Evolutionary conservation across 768 basidiomycete species (phyloP).

Genomic region (Gymnopilus dilepis): DNA sequence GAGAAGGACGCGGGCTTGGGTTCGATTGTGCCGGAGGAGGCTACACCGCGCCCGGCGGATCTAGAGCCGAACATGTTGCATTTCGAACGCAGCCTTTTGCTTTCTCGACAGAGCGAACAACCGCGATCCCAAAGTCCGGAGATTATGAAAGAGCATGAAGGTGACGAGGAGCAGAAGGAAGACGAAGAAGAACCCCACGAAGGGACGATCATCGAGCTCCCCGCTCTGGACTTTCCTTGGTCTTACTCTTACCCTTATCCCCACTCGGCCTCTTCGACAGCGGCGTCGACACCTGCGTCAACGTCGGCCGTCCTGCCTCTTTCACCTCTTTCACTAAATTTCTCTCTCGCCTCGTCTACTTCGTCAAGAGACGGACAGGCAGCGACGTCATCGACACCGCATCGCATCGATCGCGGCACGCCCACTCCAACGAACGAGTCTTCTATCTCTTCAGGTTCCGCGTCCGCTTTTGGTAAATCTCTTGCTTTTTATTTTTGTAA

Average conservation of each 20-base stretch:
- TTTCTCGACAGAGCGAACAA: constrained; percentile 12
- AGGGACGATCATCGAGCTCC: constrained; percentile 29
- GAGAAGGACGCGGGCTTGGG: constrained; percentile 10
- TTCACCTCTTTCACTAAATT: constrained; percentile 22
- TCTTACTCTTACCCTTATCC: no score
- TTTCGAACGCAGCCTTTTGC: constrained; percentile 24
- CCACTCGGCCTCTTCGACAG: neutral
- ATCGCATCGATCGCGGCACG: constrained; percentile 17
- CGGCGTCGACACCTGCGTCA: no score
- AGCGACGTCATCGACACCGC: neutral
- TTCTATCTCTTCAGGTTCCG: neutral
- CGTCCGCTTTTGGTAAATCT: constrained; percentile 8
- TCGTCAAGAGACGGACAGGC: no score
- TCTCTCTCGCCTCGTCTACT: constrained; percentile 16
- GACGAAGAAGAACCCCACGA: constrained; percentile 31
- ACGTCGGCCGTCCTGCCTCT: constrained; percentile 8
- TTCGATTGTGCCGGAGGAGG: constrained; percentile 21
- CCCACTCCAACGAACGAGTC: constrained; percentile 24
- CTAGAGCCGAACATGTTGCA: constrained; percentile 28
- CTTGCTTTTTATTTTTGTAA: neutral
- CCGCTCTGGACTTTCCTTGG: constrained; percentile 17
- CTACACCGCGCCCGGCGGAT: constrained; percentile 34
- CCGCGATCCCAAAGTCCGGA: neutral
- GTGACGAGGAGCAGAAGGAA: constrained; percentile 25
- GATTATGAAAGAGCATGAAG: constrained; percentile 4